Percentiles rank a stretch among this genome's conserved stretches.
These are phyloP conservation scores for Penicillium silybi DNA, from an alignment of 495 filamentous ascomycete species.

Conservation along the genomic window DNA sequence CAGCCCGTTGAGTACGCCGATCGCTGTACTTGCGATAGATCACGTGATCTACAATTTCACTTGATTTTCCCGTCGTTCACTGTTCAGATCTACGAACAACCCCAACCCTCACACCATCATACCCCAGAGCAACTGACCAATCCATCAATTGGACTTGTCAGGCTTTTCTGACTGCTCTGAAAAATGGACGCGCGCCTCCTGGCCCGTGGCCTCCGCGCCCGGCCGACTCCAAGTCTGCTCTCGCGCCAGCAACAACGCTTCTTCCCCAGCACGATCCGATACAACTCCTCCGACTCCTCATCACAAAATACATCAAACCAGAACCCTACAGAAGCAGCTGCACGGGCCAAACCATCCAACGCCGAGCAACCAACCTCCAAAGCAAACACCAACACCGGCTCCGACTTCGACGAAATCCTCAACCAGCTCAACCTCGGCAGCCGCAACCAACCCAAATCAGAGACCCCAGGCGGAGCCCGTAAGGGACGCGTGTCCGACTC, in stretches of 20 bases:
- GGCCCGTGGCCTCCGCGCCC: conserved; percentile 32
- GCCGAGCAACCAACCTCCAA: conserved; percentile 6
- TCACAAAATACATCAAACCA: not conserved
- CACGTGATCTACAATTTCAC: conserved; percentile 29
- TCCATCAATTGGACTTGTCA: conserved; percentile 1
- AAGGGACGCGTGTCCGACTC: conserved; percentile 15
- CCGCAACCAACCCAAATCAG: conserved; percentile 7
- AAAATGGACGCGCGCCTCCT: conserved; percentile 38
- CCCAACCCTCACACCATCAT: conserved; percentile 1
- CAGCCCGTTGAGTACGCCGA: not conserved
- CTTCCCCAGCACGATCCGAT: conserved; percentile 19
- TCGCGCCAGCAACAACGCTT: conserved; percentile 18
- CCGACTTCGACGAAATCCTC: conserved; percentile 39
- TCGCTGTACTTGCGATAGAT: not conserved
- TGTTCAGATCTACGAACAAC: conserved; percentile 7
- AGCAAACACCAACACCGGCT: conserved; percentile 7
- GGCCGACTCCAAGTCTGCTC: conserved; percentile 28
- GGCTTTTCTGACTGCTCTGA: not conserved
- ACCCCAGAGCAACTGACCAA: not conserved
- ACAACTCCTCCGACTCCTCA: conserved; percentile 22
- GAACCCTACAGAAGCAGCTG: not conserved
- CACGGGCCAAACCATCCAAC: conserved; percentile 3
- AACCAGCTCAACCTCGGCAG: conserved; percentile 35
- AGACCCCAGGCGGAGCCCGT: not conserved
- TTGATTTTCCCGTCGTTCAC: conserved; percentile 17